Percentiles rank a stretch among this genome's conserved stretches.
These are phyloP conservation scores for Prunus kanzakura DNA, from an alignment of 306 rosid species.

Conservation along the genomic window DNA sequence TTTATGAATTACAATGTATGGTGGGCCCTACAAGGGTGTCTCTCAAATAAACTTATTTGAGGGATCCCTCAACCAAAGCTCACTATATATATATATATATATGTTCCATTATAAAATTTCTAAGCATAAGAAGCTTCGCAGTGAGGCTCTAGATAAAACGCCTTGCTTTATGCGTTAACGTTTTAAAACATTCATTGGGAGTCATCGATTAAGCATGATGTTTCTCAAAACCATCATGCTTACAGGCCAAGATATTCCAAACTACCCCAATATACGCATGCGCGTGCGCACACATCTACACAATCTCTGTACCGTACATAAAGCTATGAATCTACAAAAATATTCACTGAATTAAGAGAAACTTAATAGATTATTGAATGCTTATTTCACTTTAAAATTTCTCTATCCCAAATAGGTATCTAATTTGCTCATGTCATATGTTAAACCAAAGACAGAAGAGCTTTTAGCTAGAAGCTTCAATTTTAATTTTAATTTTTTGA, in stretches of 20 bases:
- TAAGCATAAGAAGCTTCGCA: too few species aligned
- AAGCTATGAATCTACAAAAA: neutral
- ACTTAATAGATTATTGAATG: neutral
- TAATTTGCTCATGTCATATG: neutral
- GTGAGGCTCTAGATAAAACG: too few species aligned
- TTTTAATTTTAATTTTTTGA: too few species aligned
- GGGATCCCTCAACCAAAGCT: too few species aligned
- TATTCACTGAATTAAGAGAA: neutral
- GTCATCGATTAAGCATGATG: neutral
- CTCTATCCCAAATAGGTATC: neutral
- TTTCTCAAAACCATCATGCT: neutral
- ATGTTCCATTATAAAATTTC: too few species aligned
- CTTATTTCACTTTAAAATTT: neutral
- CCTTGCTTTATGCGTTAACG: too few species aligned
- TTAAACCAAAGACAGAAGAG: neutral
- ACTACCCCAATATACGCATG: neutral
- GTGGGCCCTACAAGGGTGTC: too few species aligned
- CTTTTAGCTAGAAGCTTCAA: neutral
- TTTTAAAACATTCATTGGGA: neutral
- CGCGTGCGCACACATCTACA: neutral
- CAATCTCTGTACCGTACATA: neutral
- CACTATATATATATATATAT: too few species aligned
- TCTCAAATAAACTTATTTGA: too few species aligned
- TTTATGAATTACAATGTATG: too few species aligned
- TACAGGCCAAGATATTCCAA: neutral